These are phyloP conservation scores for Colletotrichum shisoi DNA, from an alignment of 2,329 filamentous ascomycete genomes.

Conservation along the genomic window DNA sequence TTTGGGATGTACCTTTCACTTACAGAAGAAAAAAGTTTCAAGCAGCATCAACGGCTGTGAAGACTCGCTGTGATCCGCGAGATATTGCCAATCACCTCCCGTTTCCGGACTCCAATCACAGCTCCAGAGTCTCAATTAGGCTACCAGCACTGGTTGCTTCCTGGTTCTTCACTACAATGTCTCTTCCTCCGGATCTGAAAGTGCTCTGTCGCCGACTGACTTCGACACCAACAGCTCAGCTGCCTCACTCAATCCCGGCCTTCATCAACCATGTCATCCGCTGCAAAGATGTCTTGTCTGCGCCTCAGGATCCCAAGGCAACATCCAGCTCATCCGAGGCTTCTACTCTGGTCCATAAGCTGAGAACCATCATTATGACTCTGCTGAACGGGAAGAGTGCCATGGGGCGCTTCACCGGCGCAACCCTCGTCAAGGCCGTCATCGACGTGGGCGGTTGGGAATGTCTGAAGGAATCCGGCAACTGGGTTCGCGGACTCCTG, in stretches of 20 bases:
- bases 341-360: slow-evolving; percentile 77
- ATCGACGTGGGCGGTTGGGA: slow-evolving; percentile 88
- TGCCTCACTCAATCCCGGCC: slow-evolving; percentile 75
- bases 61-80: slow-evolving; percentile 11
- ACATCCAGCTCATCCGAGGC: slow-evolving; percentile 70
- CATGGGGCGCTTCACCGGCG: slow-evolving; percentile 79
- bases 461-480: slow-evolving; percentile 73
- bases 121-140: not conserved
- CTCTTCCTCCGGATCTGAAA: slow-evolving; percentile 65
- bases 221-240: slow-evolving; percentile 73
- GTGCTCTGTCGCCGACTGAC: slow-evolving; percentile 74
- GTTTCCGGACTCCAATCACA: not conserved
- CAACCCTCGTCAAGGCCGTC: slow-evolving; percentile 79
- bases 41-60: slow-evolving; percentile 31
- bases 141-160: not conserved
- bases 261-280: slow-evolving; percentile 69
- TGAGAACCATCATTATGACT: slow-evolving; percentile 79
- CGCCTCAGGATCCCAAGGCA: slow-evolving; percentile 65
- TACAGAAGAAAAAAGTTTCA: slow-evolving; percentile 39
- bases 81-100: slow-evolving; percentile 12
- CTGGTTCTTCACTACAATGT: slow-evolving; percentile 42
- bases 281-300: slow-evolving; percentile 69
- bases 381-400: slow-evolving; percentile 78
- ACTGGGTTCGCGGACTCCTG: slow-evolving; percentile 81
- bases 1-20: slow-evolving; percentile 35